Base-by-base conservation (phyloP, 495 filamentous ascomycete genomes). In the Aspergillus bridgeri region DNA sequence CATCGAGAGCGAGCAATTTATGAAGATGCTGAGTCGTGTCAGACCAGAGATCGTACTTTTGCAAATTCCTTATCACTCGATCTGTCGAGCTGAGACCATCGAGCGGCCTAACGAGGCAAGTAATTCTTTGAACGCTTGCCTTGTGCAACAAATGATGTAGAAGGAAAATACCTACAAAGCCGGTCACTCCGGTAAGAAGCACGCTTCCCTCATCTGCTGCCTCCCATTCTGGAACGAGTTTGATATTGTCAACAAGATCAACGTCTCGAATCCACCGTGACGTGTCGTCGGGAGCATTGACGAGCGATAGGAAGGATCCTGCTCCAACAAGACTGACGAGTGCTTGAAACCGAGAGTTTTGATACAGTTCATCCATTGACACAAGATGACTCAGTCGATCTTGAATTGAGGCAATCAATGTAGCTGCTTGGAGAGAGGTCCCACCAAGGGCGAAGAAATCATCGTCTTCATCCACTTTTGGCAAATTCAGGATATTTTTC, bases 381-480 rank as follows among this genome's bases (percentile, higher is more conserved):
- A 49, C 25, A 3, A 24, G 38, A 9, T n/a, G 21, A 8, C 45
- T 22, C 5, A 54, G 21, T 4, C 20, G 45, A 2, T 27, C 25
- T 6, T 49, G 57, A 11, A 59, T 27, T 9, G 42, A 21, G 5
- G 45, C 20, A 18, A 59, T 22, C 13, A 54, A 51, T 3, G 50
- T n/a, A 1, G 57, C 51, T 11, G 57, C 57, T 29, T 59, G 50
- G 6, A 59, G 42, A 4, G 51, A 54, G 20, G 51, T 49, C 1
- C 25, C 57, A 0, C 57, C 50, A 2, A 54, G 46, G 11, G 11
- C 4, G 29, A 54, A 54, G 11, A 54, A 54, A 27, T 59, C 57
- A 13, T 54, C 57, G 3, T 42, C 17, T 6, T 59, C 45, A 18
- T 19, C 5, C 20, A 59, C 20, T n/a, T 15, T 3, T 1, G 51